These are phyloP conservation scores for Agarophyton chilense DNA, from an alignment of 23 red algal genomes.

Conservation along the genomic window DNA sequence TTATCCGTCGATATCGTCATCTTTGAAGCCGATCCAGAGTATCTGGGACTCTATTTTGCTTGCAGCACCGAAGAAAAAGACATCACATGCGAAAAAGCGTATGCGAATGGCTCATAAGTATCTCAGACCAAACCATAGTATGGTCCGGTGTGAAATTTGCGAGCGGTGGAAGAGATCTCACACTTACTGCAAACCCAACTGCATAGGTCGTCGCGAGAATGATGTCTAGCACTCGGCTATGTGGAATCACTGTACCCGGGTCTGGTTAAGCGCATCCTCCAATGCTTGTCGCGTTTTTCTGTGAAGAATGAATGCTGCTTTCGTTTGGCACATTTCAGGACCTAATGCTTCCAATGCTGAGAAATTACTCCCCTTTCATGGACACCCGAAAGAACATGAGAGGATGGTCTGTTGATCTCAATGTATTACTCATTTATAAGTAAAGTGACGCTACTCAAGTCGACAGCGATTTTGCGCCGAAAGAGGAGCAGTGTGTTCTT, in stretches of 20 bases:
- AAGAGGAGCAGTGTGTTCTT: too few relatives aligned
- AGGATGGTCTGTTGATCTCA: too few relatives aligned
- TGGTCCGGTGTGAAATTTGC: constrained; percentile 70
- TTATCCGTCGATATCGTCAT: neutral
- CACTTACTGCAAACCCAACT: constrained; percentile 67
- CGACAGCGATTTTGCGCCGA: too few relatives aligned
- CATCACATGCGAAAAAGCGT: constrained; percentile 70
- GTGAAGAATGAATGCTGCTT: too few relatives aligned
- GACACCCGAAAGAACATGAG: too few relatives aligned
- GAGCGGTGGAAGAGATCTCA: constrained; percentile 80
- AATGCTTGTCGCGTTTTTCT: neutral
- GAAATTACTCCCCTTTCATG: too few relatives aligned
- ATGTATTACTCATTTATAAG: too few relatives aligned
- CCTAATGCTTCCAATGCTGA: too few relatives aligned
- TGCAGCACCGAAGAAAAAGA: constrained; percentile 76
- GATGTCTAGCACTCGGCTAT: constrained; percentile 8
- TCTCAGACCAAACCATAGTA: constrained; percentile 39
- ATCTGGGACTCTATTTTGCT: constrained; percentile 50
- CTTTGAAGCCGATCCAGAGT: neutral
- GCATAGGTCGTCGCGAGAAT: constrained; percentile 55
- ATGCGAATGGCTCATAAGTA: constrained; percentile 77
- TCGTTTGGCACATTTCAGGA: too few relatives aligned
- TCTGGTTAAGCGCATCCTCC: neutral
- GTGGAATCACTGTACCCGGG: neutral
- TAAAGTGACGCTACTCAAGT: too few relatives aligned